Conservation (phyloP, 805 yeast species). For the Starmerella vaccinii region DNA sequence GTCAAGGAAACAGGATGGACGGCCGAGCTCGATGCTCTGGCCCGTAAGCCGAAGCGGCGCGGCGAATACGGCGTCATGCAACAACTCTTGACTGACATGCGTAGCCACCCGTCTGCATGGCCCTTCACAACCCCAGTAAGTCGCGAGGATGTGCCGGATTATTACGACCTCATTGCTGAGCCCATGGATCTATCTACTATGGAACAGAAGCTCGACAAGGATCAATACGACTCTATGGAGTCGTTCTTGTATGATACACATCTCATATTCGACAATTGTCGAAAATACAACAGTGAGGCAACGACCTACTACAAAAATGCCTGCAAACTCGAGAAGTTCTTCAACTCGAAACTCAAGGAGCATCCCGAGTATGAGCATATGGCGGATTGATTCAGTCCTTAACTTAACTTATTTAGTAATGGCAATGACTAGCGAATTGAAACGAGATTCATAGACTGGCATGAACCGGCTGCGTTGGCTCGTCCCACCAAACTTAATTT, state of each 20-base stretch:
- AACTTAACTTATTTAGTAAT: neutral
- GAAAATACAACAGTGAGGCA: constrained; percentile 83
- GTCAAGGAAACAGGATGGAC: constrained; percentile 94
- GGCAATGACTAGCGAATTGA: neutral
- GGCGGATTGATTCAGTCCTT: constrained; percentile 40
- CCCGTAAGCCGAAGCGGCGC: constrained; percentile 86
- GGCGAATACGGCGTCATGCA: constrained; percentile 94
- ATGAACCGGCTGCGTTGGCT: too few species aligned
- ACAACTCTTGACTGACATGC: constrained; percentile 74
- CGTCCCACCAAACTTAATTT: too few species aligned
- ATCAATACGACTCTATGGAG: constrained; percentile 81
- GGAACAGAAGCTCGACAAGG: constrained; percentile 87
- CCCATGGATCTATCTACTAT: constrained; percentile 96
- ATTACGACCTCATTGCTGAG: constrained; percentile 89
- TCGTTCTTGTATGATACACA: constrained; percentile 83
- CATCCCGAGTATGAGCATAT: constrained; percentile 83
- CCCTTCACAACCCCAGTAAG: constrained; percentile 92
- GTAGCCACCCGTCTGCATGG: constrained; percentile 95
- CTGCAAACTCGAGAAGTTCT: constrained; percentile 80
- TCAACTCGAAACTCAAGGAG: constrained; percentile 72
- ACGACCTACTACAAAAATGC: constrained; percentile 96
- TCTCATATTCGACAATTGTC: constrained; percentile 79
- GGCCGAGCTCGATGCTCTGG: constrained; percentile 93
- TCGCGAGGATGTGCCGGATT: constrained; percentile 89
- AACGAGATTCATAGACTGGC: too few species aligned